Conservation (phyloP, 805 yeast species). For the Zygosaccharomyces rouxii region DNA sequence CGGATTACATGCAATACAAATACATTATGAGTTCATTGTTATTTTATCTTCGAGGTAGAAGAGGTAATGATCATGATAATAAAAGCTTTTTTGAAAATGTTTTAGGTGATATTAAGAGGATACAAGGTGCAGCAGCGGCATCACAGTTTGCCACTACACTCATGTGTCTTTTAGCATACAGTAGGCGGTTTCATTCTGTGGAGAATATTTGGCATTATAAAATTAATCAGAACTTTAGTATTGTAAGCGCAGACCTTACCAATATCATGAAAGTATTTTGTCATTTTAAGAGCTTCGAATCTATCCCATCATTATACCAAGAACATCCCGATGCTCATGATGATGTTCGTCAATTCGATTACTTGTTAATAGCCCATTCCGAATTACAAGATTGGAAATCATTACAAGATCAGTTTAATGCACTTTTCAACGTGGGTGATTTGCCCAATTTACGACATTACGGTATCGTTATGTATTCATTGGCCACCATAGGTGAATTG, state of each 20-base stretch:
- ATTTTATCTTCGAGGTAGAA: slow-evolving; percentile 15
- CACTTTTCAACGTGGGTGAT: slow-evolving; percentile 48
- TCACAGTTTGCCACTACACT: slow-evolving; percentile 31
- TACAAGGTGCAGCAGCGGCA: slow-evolving; percentile 21
- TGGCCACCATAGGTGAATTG: slow-evolving; percentile 48
- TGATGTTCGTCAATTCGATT: slow-evolving; percentile 43
- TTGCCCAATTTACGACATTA: slow-evolving; percentile 54
- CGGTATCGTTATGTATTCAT: slow-evolving; percentile 54
- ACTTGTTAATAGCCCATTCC: slow-evolving; percentile 45
- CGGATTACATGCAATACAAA: slow-evolving; percentile 20
- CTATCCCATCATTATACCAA: slow-evolving; percentile 37
- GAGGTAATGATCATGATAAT: not conserved
- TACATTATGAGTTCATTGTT: slow-evolving; percentile 19
- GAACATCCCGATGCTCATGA: slow-evolving; percentile 40
- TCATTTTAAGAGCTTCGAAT: slow-evolving; percentile 17
- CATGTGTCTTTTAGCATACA: slow-evolving; percentile 19
- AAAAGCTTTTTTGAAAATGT: not conserved
- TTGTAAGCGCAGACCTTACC: slow-evolving; percentile 23
- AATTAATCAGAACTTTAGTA: slow-evolving; percentile 15
- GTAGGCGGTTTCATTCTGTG: slow-evolving; percentile 14
- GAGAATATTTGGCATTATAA: slow-evolving; percentile 36
- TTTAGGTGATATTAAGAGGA: slow-evolving; percentile 8
- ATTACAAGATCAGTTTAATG: slow-evolving; percentile 54
- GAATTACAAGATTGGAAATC: slow-evolving; percentile 47
- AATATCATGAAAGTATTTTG: slow-evolving; percentile 24